These are phyloP conservation scores for Helichrysum umbraculigerum DNA, from an alignment of 129 eudicot genomes.

Conservation along the genomic window DNA sequence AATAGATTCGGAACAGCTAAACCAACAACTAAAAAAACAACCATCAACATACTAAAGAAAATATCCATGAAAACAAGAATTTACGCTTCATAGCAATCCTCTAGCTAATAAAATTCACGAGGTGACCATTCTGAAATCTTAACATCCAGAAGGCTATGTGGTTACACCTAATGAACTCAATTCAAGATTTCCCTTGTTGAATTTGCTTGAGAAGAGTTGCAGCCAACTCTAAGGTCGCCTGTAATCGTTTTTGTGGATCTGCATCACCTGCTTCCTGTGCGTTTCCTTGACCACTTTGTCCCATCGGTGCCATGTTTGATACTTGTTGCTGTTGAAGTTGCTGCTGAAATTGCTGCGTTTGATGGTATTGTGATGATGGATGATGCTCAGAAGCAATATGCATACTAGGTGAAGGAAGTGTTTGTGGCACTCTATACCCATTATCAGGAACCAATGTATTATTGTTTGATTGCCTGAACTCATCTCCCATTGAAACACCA, in stretches of 20 bases:
- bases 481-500: constrained; percentile 41
- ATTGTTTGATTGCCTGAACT: constrained; percentile 40
- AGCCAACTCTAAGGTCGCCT: constrained; percentile 87
- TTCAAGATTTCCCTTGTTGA: constrained; percentile 69
- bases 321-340: constrained; percentile 53
- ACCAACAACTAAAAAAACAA: neutral
- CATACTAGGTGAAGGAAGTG: constrained; percentile 30
- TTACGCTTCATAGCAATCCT: neutral
- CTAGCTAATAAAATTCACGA: neutral
- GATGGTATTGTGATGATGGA: constrained; percentile 45
- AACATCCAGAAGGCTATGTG: neutral
- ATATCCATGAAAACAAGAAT: neutral
- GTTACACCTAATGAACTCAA: neutral
- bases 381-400: constrained; percentile 42
- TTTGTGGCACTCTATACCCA: constrained; percentile 43
- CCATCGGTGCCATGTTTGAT: constrained; percentile 25
- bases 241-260: constrained; percentile 84
- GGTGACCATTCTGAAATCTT: neutral
- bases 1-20: neutral
- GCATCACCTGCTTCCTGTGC: constrained; percentile 59
- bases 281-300: constrained; percentile 42
- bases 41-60: neutral
- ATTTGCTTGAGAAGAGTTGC: constrained; percentile 95
- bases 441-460: constrained; percentile 35
- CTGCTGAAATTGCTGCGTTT: constrained; percentile 41